Evolutionary conservation across 805 yeast species (phyloP), one percentile per base, ranked within the genome.

Genomic region (Yamadazyma kitorensis): DNA sequence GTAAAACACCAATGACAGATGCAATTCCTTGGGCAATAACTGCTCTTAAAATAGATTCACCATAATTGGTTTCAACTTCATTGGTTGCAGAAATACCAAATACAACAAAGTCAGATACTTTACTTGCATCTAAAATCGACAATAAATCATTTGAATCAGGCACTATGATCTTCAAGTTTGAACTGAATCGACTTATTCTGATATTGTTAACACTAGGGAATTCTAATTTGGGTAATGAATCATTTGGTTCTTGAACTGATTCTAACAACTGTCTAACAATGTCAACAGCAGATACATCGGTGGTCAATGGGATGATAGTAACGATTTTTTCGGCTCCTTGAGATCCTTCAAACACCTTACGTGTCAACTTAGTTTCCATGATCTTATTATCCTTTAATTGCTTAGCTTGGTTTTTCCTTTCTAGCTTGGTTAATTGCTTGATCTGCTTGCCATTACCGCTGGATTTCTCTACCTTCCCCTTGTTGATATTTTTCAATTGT

Each of bases 21-120:
- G 95, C 82, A 10, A 89, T 82, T 68, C 98, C 98, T 64, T 94
- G 98, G 10, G 89, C 74, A 51, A 86, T 87, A 22, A 89, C 72
- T 2, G 96, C 86, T 60, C 98, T 78, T 37, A 93, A 69, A 18
- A 89, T 78, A 51, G 86, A 89, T 61, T 93, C 98, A 31, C 98
- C 98, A 48, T 78, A 75, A 24, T 72, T 73, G 29, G 70, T 68
- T 45, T 82, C 88, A 34, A 91, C 91, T 62, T 93, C 98, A 31
- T 79, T 75, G 13, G 76, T 67, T 6, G 96, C 95, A 37, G 96
- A 86, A 26, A 93, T 65, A n/a, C 89, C 94, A 57, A 93, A 84
- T 1, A 94, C 64, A 3, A 88, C 93, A 53, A 78, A 87, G 64
- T 93, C 98, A 0, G 98, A 81, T 5, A 86, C 77, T 52, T 86